Evolutionary conservation across 805 yeast species (phyloP), one percentile per base, ranked within the genome.

Genomic region (Dipodascopsis uninucleata): DNA sequence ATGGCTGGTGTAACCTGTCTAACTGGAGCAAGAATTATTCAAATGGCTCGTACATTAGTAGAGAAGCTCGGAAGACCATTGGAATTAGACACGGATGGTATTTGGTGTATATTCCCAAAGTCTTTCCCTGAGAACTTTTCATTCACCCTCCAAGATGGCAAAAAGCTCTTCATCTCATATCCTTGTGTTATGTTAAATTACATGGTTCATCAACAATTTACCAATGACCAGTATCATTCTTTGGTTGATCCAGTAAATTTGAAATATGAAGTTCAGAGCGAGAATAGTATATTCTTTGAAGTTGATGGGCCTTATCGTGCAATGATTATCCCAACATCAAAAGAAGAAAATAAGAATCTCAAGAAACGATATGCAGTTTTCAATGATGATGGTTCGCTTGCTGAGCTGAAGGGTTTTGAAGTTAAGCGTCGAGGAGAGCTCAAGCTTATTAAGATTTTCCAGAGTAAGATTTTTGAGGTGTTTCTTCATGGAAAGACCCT

Each of bases 1-100:
- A 93, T 94, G 98, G 99, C 98, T 0, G 99, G 99, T 52, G 93
- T 93, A 16, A 93, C 99, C 0, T 94, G 98, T 74, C 72, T 89
- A 38, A 93, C 98, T 0, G 99, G 99, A 41, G 96, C 98, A 0
- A 87, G 95, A 0, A 93, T 93, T 58, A 93, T 93, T 70, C 97
- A 94, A 66, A 85, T 90, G 93, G 99, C 99, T 0, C 74, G 97
- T 51, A 69, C 83, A 0, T 69, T 93, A 47, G 96, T 93, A 10
- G 97, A 90, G 62, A 71, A 96, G 58, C 69, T 94, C 3, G 99
- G 99, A 1, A 74, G 97, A 57, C 98, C 98, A 0, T 70, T 93
- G 49, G 99, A 93, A 61, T 75, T 93, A 53, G 99, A 93, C 66
- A 93, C 99, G 0, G 99, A 93, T 74, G 99, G 99, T 71, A 93